Conservation (phyloP, 768 basidiomycete genomes). For the Kwoniella sp. region DNA sequence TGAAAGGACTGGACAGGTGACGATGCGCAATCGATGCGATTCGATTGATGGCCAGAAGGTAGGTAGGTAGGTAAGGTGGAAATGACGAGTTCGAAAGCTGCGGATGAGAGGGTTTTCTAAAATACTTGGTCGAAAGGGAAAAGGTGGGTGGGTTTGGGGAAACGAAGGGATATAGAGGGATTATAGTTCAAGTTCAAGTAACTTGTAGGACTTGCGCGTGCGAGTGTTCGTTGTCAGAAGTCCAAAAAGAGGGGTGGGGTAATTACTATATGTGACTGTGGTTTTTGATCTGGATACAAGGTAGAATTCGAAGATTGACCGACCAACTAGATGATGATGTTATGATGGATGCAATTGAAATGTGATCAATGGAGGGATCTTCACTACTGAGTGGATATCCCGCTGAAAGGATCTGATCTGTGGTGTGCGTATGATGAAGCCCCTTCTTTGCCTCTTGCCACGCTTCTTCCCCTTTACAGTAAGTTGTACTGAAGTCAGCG, state of each 20-base stretch:
- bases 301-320: not conserved
- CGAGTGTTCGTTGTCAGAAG: not conserved
- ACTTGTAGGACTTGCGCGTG: not conserved
- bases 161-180: not conserved
- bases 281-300: no score
- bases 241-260: no score
- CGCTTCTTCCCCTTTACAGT: not conserved
- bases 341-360: not conserved
- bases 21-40: no score
- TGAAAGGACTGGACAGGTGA: not conserved
- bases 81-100: not conserved
- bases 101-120: no score
- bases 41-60: not conserved
- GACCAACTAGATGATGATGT: not conserved
- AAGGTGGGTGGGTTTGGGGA: no score
- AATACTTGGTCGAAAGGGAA: no score
- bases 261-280: no score
- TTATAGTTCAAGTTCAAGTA: not conserved
- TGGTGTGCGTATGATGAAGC: no score
- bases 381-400: no score
- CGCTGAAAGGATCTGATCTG: no score
- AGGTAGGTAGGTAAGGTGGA: not conserved
- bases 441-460: not conserved
- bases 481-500: not conserved
- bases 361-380: not conserved